Base-by-base conservation (phyloP, 2,329 filamentous ascomycete species). In the Xylaria sp. region DNA sequence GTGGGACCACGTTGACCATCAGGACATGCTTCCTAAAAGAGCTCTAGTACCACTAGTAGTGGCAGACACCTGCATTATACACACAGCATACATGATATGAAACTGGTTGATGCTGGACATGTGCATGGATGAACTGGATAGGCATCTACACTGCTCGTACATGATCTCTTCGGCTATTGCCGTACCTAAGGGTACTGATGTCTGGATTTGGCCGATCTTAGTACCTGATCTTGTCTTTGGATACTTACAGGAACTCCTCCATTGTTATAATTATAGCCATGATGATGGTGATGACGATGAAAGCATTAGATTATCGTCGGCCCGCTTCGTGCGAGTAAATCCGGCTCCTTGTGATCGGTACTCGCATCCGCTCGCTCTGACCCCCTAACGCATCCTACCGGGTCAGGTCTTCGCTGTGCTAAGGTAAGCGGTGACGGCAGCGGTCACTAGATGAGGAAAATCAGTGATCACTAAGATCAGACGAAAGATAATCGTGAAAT, bases 11-110 rank as follows among this genome's bases (percentile, higher is more conserved):
- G 26, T 53, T 42, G 49, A 59, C 59, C 58, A 46, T 63, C 44
- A 68, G 62, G 63, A 59, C 63, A 49, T 62, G 31, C 11, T 57
- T 66, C 66, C 66, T 48, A 63, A 65, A 66, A 48, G 48, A 49
- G 36, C 6, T 42, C 23, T 59, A 68, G 62, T 26, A 48, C 51
- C n/a, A 42, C 31, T 10, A 9, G 23, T 57, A 20, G 11, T 33
- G 23, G 13, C 13, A 31, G 44, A 31, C 42, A 53, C 49, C 57
- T 23, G 49, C 62, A 65, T 61, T 44, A 2, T 17, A 17, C 38
- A 40, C 15, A 40, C 38, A 40, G 5, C 15, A 6, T 40, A 28
- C 31, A 56, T 51, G 44, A 59, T 57, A 63, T 63, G 63, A 63
- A 66, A 69, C 28, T 59, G 23, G 42, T 33, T 36, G 63, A 65